Base-by-base conservation (phyloP, 768 basidiomycete genomes). In the Lentinula edodes region DNA sequence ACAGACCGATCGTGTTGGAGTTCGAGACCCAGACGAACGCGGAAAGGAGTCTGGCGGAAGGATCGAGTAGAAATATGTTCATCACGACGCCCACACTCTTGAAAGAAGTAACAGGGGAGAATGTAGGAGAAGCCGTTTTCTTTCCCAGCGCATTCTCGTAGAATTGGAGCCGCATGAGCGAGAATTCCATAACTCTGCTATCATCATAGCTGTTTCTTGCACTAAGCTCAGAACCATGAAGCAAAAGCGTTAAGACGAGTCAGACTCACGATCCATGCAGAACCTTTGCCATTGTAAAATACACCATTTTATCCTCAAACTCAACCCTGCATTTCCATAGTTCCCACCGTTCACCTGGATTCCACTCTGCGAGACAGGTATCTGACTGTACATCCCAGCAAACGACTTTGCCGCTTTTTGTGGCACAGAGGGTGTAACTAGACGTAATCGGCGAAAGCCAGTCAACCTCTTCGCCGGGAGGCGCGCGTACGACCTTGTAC, bases 321-420 rank as follows among this genome's bases (percentile, higher is more conserved):
- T 89, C 89, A 16, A 90, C 88, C 8, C 88, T 74, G 65, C 89
- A 90, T 66, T 90, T 90, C 89, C 88, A 90, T 5, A 90, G 67
- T 66, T 89, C 87, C 88, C 88, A 90, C 16, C 77, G 67, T 20
- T 77, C 75, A 1, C 78, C 79, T 1, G 87, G 87, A 55, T 84
- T 82, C 88, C 89, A 90, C 61, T 89, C 84, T 0, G 86, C 87
- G 3, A 89, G 76, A 62, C 83, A 84, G 15, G 70, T 68, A 54
- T 89, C 84, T 3, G 78, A 76, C 56, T 83, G 82, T 13, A 90
- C 83, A 61, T 90, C 87, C 89, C 89, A 90, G 65, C 88, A 90
- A 15, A 90, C 83, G 18, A 90, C 86, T 66, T 86, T 86, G 5
- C 89, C 88, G 53, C 82, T 85, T 73, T 89, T 89, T 0, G 89